These are phyloP conservation scores for Brassica cretica DNA, from an alignment of 345 rosid genomes.

Conservation along the genomic window DNA sequence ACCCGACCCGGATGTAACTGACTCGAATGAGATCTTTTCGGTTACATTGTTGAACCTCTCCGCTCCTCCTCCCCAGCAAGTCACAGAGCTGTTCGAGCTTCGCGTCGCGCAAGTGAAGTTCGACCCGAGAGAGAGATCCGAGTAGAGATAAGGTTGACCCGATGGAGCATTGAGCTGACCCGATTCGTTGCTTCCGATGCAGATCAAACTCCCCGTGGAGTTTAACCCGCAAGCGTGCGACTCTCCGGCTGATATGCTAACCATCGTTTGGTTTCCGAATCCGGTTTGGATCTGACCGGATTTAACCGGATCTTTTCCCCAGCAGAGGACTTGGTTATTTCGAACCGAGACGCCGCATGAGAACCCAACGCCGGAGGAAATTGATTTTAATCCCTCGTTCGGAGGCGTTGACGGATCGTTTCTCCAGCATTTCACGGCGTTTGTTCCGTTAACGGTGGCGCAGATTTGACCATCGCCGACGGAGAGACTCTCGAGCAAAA, in stretches of 20 bases:
- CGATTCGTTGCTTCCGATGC: conserved; percentile 52
- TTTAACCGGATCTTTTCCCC: conserved; percentile 48
- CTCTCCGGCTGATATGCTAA: conserved; percentile 56
- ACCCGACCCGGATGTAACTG: conserved; percentile 66
- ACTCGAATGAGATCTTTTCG: conserved; percentile 47
- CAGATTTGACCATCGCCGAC: conserved; percentile 71
- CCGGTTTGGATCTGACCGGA: conserved; percentile 44
- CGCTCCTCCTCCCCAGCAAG: conserved; percentile 78
- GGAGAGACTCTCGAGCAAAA: conserved; percentile 46
- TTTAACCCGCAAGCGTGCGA: conserved; percentile 79
- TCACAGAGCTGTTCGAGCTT: conserved; percentile 45
- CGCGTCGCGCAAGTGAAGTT: conserved; percentile 65
- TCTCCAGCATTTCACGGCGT: conserved; percentile 66
- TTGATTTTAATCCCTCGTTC: conserved; percentile 38
- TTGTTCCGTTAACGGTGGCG: conserved; percentile 47
- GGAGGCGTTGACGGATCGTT: not conserved
- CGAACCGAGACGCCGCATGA: conserved; percentile 59
- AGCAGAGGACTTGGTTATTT: conserved; percentile 44
- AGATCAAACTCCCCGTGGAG: conserved; percentile 52
- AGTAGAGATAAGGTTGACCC: conserved; percentile 39
- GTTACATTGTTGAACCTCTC: conserved; percentile 39
- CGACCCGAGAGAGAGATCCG: conserved; percentile 61
- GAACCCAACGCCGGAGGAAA: conserved; percentile 74
- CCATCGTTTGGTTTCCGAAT: conserved; percentile 55
- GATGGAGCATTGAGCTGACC: conserved; percentile 63